Percentiles rank a stretch among this genome's conserved stretches.
These are phyloP conservation scores for Sungouiozyma ichnusensis DNA, from an alignment of 805 yeast genomes.

Conservation along the genomic window DNA sequence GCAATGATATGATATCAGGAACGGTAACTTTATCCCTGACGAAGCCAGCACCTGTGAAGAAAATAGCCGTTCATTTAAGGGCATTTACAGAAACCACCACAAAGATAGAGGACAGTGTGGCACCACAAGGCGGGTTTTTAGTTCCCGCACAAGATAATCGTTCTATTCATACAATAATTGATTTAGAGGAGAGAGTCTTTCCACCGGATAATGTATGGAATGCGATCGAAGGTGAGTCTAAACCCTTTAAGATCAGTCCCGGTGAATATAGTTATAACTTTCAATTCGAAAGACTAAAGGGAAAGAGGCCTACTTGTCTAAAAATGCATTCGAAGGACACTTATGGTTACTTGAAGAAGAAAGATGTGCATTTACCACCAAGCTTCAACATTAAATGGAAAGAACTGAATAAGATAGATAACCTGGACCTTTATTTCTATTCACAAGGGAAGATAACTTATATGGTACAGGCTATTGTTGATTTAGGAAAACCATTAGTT, in stretches of 20 bases:
- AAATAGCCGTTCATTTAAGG: slow-evolving; percentile 45
- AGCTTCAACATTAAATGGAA: slow-evolving; percentile 22
- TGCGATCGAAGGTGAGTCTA: slow-evolving; percentile 21
- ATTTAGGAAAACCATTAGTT: slow-evolving; percentile 20
- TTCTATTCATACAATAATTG: slow-evolving; percentile 19
- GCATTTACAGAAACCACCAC: slow-evolving; percentile 23
- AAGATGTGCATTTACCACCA: slow-evolving; percentile 20
- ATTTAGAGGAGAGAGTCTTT: slow-evolving; percentile 16
- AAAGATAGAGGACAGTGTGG: slow-evolving; percentile 14
- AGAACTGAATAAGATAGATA: slow-evolving; percentile 16
- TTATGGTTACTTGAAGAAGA: slow-evolving; percentile 14
- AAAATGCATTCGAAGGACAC: slow-evolving; percentile 15
- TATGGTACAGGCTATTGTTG: slow-evolving; percentile 20
- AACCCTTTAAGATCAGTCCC: slow-evolving; percentile 23
- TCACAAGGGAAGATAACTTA: slow-evolving; percentile 23
- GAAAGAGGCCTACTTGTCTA: slow-evolving; percentile 18
- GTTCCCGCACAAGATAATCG: slow-evolving; percentile 21
- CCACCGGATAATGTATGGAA: slow-evolving; percentile 28
- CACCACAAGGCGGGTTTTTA: slow-evolving; percentile 18
- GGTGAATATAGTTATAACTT: slow-evolving; percentile 22
- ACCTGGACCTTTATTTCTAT: slow-evolving; percentile 18
- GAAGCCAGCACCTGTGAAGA: slow-evolving; percentile 20
- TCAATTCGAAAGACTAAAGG: slow-evolving; percentile 18
- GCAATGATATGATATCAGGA: slow-evolving; percentile 22
- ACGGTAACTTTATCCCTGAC: slow-evolving; percentile 15